phyloP scores from a whole-genome alignment of 192 early-diverging fungal species.

The Radiomyces spectabilis region DNA sequence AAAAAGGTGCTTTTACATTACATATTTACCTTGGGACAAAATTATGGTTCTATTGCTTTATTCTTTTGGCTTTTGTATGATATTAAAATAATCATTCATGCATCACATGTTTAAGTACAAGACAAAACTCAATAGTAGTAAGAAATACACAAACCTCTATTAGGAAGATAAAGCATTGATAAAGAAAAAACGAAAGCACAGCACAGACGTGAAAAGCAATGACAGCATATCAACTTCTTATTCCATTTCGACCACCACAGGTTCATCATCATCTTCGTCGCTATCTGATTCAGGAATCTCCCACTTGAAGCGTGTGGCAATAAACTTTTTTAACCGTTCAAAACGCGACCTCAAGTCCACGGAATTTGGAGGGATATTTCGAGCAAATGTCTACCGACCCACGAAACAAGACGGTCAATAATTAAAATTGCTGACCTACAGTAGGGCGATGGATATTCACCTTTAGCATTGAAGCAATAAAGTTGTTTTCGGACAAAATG shows the following conservation, averaged over 20 bases:
- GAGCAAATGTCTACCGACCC: background rate
- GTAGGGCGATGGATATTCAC: constrained; percentile 10
- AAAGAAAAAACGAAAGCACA: background rate
- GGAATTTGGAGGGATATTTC: constrained; percentile 1
- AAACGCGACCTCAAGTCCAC: background rate
- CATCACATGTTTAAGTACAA: background rate
- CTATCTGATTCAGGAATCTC: constrained; percentile 15
- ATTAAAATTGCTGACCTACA: background rate
- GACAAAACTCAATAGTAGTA: background rate
- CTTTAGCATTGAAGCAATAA: constrained; percentile 43
- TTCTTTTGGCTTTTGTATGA: background rate
- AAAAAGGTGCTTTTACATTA: too few relatives aligned
- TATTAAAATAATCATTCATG: background rate
- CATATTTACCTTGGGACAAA: background rate
- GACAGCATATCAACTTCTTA: background rate
- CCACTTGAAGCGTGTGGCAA: constrained; percentile 11
- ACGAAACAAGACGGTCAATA: background rate
- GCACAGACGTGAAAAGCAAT: background rate
- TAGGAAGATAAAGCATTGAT: too few relatives aligned
- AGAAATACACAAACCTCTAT: background rate
- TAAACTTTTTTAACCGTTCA: constrained; percentile 4
- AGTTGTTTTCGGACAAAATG: constrained; percentile 56
- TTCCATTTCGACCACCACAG: constrained; percentile 16
- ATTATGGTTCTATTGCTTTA: background rate
- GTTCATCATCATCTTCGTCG: constrained; percentile 21